Evolutionary conservation across 371 early-diverging fungal species (phyloP), one percentile per base, ranked within the genome.

Genomic region (Rhizopus stolonifer): DNA sequence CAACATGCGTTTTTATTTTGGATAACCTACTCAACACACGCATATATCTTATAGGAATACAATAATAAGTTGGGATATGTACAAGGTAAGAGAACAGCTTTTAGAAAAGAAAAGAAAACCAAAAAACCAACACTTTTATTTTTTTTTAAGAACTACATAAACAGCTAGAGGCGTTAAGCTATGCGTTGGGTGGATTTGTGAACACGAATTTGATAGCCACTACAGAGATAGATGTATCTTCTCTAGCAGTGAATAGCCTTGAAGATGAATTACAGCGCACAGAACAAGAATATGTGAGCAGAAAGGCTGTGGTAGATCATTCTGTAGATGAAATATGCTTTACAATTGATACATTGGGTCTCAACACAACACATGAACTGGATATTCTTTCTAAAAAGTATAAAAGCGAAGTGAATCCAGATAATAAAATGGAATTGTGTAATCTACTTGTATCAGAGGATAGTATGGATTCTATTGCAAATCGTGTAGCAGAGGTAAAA

Each of bases 211-310:
- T 63, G 34, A 43, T 73, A 21, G 43, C 39, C 21, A 38, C 52
- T 1, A 49, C 47, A n/a, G 61, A 69, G 3, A 51, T 65, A 8
- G 71, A 77, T 36, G 77, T 77, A 6, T 77, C 77, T 4, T 34
- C 60, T 18, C 34, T 64, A 11, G 63, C 73, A 1, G 58, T 73
- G 0, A 55, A 64, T 19, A 62, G 63, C 0, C 24, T 77, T 25
- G 74, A 77, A 36, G 69, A 73, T 14, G 77, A 73, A 56, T 59
- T 71, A 18, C 10, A 49, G 42, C 69, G 69, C 32, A 69, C 69
- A 24, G 63, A 69, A 53, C 32, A 59, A 1, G 74, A 77, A 71
- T 71, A 69, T 47, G 34, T 34, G 13, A 52, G 8, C 24, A 26
- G 49, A 51, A 56, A 56, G 33, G 43, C 40, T 2, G 46, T 33